phyloP scores from a whole-genome alignment of 495 filamentous ascomycete genomes.

The Letharia columbiana region DNA sequence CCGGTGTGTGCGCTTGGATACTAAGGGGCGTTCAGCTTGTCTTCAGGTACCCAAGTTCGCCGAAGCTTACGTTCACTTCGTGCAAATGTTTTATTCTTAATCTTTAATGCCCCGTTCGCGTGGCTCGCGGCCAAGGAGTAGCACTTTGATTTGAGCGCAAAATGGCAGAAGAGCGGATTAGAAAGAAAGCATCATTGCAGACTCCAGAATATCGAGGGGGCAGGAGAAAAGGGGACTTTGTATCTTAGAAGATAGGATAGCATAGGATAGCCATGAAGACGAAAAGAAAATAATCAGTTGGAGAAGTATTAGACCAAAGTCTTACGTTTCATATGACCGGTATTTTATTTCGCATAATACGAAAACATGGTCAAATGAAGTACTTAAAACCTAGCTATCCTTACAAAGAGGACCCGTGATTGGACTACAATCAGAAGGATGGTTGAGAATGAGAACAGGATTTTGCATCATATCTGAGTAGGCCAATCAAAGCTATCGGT shows the following conservation, averaged over 20 bases:
- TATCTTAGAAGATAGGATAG: not conserved
- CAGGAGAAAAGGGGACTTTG: not conserved
- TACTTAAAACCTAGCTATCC: too few species aligned
- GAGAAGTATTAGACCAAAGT: not conserved
- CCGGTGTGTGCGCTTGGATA: slow-evolving; percentile 7
- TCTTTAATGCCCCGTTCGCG: slow-evolving; percentile 7
- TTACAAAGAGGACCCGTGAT: too few species aligned
- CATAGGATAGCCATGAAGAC: not conserved
- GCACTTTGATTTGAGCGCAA: not conserved
- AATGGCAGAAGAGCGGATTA: not conserved
- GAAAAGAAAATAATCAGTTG: not conserved
- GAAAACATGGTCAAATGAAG: too few species aligned
- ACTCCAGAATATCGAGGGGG: not conserved
- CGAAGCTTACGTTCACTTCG: slow-evolving; percentile 8
- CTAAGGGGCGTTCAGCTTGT: slow-evolving; percentile 7
- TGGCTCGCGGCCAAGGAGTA: not conserved
- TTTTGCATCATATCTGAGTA: too few species aligned
- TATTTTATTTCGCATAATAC: too few species aligned
- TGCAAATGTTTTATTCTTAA: slow-evolving; percentile 12
- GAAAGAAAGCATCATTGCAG: not conserved
- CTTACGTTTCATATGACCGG: too few species aligned
- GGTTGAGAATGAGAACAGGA: not conserved
- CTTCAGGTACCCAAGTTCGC: not conserved
- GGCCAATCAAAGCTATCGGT: not conserved
- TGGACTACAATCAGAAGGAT: too few species aligned